Conservation (phyloP, 2,329 filamentous ascomycete species). For the Fusarium paranaense region DNA sequence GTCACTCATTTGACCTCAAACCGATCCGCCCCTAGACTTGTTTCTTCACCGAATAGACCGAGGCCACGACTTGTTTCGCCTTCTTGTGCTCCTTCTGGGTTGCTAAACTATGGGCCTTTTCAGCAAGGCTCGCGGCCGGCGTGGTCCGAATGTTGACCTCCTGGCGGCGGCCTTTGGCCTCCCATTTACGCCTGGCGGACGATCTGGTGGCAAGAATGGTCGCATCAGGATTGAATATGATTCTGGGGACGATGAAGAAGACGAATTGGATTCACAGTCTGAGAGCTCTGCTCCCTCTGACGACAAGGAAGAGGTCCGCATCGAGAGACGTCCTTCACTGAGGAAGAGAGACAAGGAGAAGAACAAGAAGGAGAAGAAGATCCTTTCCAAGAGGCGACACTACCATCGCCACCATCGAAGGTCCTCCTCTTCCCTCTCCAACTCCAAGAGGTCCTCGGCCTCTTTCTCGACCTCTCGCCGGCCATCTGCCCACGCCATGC, state of each 20-base stretch:
- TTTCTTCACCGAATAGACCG: background rate
- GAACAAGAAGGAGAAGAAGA: conserved; percentile 5
- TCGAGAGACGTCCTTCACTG: background rate
- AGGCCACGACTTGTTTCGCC: background rate
- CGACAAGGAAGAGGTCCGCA: background rate
- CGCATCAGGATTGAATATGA: conserved; percentile 16
- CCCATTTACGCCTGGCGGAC: conserved; percentile 33
- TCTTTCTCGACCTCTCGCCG: conserved; percentile 27
- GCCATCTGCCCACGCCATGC: conserved; percentile 2
- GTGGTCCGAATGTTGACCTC: conserved; percentile 41
- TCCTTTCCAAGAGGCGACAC: conserved; percentile 2
- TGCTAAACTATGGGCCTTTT: conserved; percentile 37
- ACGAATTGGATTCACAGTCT: conserved; percentile 13
- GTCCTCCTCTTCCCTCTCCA: conserved; percentile 13
- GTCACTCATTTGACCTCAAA: background rate
- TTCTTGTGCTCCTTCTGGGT: background rate
- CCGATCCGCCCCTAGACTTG: background rate
- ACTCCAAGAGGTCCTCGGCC: conserved; percentile 5
- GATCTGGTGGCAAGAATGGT: conserved; percentile 5
- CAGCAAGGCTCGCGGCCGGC: conserved; percentile 23
- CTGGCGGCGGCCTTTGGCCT: conserved; percentile 44
- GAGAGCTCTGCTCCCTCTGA: conserved; percentile 14
- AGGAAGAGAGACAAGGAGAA: background rate
- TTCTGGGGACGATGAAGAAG: conserved; percentile 2
- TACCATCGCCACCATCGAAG: background rate